Conservation (phyloP, 2,329 filamentous ascomycete genomes). For the Ascochyta fabae region DNA sequence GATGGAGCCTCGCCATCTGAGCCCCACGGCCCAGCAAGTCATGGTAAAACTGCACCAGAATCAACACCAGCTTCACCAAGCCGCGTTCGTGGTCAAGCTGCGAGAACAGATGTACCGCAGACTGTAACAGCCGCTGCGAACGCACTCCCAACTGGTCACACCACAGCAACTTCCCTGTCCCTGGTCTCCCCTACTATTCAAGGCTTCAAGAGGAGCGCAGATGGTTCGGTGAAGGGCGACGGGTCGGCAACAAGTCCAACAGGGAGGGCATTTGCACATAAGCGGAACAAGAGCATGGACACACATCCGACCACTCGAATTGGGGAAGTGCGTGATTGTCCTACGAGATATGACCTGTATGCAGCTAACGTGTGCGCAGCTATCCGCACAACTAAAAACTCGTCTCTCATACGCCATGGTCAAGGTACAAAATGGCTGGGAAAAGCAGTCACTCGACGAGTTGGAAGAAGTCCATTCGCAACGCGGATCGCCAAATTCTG, state of each 20-base stretch:
- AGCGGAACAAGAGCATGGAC: slow-evolving; percentile 74
- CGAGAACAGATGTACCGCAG: slow-evolving; percentile 23
- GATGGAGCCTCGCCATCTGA: slow-evolving; percentile 38
- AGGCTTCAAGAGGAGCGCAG: slow-evolving; percentile 76
- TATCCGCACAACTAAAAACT: slow-evolving; percentile 79
- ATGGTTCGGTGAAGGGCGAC: slow-evolving; percentile 68
- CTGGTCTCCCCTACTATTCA: slow-evolving; percentile 50
- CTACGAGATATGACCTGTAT: slow-evolving; percentile 12
- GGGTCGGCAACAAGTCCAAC: slow-evolving; percentile 20
- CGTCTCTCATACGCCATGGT: slow-evolving; percentile 92
- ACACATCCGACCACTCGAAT: slow-evolving; percentile 70
- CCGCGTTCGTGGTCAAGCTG: slow-evolving; percentile 54
- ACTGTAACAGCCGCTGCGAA: slow-evolving; percentile 36
- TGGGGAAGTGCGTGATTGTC: slow-evolving; percentile 69
- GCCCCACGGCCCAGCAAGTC: slow-evolving; percentile 30
- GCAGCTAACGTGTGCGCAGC: slow-evolving; percentile 55
- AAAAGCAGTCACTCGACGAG: slow-evolving; percentile 77
- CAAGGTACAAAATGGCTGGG: slow-evolving; percentile 88
- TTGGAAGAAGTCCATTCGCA: slow-evolving; percentile 77
- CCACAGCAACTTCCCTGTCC: slow-evolving; percentile 50
- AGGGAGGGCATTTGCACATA: slow-evolving; percentile 59
- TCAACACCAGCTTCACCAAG: slow-evolving; percentile 52
- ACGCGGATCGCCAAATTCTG: slow-evolving; percentile 68
- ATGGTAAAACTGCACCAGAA: slow-evolving; percentile 54
- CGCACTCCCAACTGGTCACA: slow-evolving; percentile 37